These are phyloP conservation scores for Escovopsis sp. DNA, from an alignment of 2,329 filamentous ascomycete species.

Conservation along the genomic window DNA sequence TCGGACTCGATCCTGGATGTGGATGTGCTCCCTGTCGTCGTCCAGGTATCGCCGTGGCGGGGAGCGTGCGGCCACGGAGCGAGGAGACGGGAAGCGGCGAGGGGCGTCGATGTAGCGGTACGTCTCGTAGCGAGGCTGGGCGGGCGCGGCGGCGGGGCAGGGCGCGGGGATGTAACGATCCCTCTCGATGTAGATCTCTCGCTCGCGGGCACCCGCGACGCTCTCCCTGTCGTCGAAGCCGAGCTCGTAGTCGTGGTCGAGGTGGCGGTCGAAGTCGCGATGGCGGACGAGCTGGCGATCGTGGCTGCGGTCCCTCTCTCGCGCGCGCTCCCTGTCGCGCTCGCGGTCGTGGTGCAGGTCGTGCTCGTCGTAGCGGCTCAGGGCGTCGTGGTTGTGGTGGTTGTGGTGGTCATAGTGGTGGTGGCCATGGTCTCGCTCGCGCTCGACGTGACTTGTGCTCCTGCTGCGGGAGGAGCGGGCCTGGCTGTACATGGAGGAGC, in stretches of 20 bases:
- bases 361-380: background rate
- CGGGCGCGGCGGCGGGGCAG: slow-evolving; percentile 25
- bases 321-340: background rate
- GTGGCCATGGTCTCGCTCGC: slow-evolving; percentile 4
- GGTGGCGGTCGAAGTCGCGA: slow-evolving; percentile 15
- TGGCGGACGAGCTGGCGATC: slow-evolving; percentile 14
- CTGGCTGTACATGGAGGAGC: slow-evolving; percentile 3
- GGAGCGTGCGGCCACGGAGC: slow-evolving; percentile 6
- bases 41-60: slow-evolving; percentile 19
- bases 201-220: slow-evolving; percentile 3
- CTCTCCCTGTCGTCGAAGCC: background rate
- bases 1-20: slow-evolving; percentile 11
- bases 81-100: slow-evolving; percentile 13
- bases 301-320: slow-evolving; percentile 11
- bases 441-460: slow-evolving; percentile 10
- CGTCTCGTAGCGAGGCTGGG: slow-evolving; percentile 29
- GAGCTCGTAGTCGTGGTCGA: background rate
- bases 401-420: background rate
- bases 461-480: slow-evolving; percentile 16
- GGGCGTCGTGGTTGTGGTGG: background rate
- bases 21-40: slow-evolving; percentile 9
- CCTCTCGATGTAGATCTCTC: slow-evolving; percentile 37
- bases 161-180: slow-evolving; percentile 30
- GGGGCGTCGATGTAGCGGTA: slow-evolving; percentile 39
- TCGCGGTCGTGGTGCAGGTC: no score